Percentiles rank a stretch among this genome's conserved stretches.
These are phyloP conservation scores for Yamadazyma epiphylla DNA, from an alignment of 1,139 yeast genomes.

Conservation along the genomic window DNA sequence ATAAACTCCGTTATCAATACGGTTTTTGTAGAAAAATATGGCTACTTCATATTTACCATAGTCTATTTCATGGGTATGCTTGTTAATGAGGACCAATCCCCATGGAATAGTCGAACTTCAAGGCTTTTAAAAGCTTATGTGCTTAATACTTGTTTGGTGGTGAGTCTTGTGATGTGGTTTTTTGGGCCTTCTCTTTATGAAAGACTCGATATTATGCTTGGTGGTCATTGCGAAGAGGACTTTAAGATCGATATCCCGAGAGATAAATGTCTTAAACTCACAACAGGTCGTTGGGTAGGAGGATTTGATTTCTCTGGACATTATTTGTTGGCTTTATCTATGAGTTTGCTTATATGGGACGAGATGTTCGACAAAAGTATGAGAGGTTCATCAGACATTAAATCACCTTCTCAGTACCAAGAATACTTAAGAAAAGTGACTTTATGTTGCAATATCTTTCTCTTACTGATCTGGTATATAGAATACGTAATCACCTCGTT, in stretches of 20 bases:
- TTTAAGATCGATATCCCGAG: constrained; percentile 5
- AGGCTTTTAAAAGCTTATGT: constrained; percentile 8
- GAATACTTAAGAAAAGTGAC: constrained; percentile 2
- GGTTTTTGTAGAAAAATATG: constrained; percentile 21
- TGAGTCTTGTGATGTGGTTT: constrained; percentile 29
- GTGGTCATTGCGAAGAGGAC: constrained; percentile 35
- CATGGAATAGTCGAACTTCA: background rate
- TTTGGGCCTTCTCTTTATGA: constrained; percentile 47
- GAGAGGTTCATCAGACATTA: background rate
- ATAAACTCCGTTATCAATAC: constrained; percentile 17
- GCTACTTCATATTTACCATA: constrained; percentile 27
- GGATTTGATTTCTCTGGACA: constrained; percentile 70
- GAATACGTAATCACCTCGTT: constrained; percentile 51
- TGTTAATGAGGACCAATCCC: background rate
- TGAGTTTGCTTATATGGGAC: constrained; percentile 41
- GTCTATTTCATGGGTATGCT: constrained; percentile 7
- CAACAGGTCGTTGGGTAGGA: constrained; percentile 44
- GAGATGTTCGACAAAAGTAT: constrained; percentile 18
- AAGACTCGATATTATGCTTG: constrained; percentile 32
- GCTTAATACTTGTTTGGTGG: constrained; percentile 12
- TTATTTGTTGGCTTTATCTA: constrained; percentile 48
- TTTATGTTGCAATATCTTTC: no score
- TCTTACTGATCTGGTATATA: constrained; percentile 35
- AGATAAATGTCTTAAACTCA: constrained; percentile 9
- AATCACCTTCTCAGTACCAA: background rate